Evolutionary conservation across 2,329 filamentous ascomycete genomes (phyloP).

Genomic region (Hypoxylon sp.): DNA sequence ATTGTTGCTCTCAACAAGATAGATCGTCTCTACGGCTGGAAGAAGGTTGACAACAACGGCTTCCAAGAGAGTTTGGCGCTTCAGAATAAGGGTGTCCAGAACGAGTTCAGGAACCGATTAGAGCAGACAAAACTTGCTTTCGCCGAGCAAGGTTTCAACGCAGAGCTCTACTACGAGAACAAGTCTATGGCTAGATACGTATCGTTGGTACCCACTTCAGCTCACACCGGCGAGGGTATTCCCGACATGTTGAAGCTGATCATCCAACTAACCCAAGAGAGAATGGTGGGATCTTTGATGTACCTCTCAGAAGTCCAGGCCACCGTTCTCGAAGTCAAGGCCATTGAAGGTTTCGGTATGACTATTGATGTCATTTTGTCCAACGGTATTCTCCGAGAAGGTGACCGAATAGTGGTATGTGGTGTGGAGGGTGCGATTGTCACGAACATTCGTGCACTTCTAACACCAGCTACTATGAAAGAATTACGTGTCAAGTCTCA

Average conservation of each 20-base stretch:
- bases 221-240: constrained; percentile 98
- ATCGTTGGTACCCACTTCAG: constrained; percentile 96
- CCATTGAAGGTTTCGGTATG: constrained; percentile 98
- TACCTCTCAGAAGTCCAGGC: constrained; percentile 98
- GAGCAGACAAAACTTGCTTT: constrained; percentile 94
- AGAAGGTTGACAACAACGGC: constrained; percentile 98
- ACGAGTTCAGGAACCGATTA: constrained; percentile 92
- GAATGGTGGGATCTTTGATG: constrained; percentile 98
- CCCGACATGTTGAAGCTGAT: constrained; percentile 99
- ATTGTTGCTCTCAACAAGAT: constrained; percentile 99
- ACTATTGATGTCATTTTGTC: constrained; percentile 98
- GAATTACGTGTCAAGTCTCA: constrained; percentile 95
- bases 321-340: constrained; percentile 98
- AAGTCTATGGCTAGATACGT: constrained; percentile 96
- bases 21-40: constrained; percentile 99
- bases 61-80: constrained; percentile 92
- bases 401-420: constrained; percentile 93
- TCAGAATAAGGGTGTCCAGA: constrained; percentile 93
- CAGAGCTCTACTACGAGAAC: constrained; percentile 97
- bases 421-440: constrained; percentile 96
- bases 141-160: constrained; percentile 97
- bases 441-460: constrained; percentile 93
- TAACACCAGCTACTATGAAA: constrained; percentile 93
- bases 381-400: constrained; percentile 94
- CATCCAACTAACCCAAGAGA: constrained; percentile 91